These are phyloP conservation scores for Cryptosporidium ubiquitum DNA, from an alignment of 169 alveolate genomes.

Conservation along the genomic window DNA sequence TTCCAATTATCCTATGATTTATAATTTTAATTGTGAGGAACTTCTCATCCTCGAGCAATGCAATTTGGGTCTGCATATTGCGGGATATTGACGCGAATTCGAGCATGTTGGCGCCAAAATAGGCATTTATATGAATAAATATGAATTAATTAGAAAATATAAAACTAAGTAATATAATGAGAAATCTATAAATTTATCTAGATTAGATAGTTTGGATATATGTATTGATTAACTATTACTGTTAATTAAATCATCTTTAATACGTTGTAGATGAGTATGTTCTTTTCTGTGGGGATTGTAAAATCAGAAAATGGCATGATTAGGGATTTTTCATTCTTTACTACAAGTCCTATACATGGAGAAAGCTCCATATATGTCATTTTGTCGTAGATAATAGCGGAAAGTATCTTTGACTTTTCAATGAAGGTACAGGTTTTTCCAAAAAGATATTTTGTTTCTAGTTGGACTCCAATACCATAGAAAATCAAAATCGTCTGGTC, in stretches of 20 bases:
- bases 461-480: conserved; percentile 52
- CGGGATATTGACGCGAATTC: conserved; percentile 35
- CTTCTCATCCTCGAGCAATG: conserved; percentile 68
- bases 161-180: not conserved
- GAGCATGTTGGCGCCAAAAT: conserved; percentile 29
- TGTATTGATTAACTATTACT: not conserved
- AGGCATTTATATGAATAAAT: not conserved
- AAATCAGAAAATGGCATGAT: conserved; percentile 49
- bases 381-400: conserved; percentile 51
- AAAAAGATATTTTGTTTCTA: conserved; percentile 35
- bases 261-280: conserved; percentile 31
- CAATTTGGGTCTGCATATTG: conserved; percentile 38
- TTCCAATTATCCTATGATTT: conserved; percentile 34
- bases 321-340: conserved; percentile 47
- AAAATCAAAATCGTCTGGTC: conserved; percentile 31
- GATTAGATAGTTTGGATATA: not conserved
- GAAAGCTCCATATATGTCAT: conserved; percentile 61
- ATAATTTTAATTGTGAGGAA: conserved; percentile 38
- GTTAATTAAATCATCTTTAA: conserved; percentile 15
- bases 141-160: not conserved
- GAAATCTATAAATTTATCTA: not conserved
- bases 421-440: conserved; percentile 19
- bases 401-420: conserved; percentile 32
- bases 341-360: conserved; percentile 28
- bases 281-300: conserved; percentile 44